Conservation (phyloP, 2,329 filamentous ascomycete genomes). For the Aspergillus hortae region DNA sequence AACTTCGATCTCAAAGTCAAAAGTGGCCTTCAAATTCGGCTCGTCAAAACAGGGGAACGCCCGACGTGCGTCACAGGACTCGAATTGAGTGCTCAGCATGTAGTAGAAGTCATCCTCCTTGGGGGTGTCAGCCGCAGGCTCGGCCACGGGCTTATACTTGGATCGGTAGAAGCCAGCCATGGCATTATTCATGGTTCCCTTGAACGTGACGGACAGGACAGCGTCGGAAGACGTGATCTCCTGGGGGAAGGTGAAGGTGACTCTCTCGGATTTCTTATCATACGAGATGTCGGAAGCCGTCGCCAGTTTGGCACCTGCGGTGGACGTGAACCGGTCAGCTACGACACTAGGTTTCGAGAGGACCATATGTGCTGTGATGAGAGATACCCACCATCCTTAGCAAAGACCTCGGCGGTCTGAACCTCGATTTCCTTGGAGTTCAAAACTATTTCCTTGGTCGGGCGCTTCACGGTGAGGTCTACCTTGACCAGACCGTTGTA, state of each 20-base stretch:
- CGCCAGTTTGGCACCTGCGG: constrained; percentile 24
- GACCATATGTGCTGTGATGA: not conserved
- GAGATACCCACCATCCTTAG: constrained; percentile 30
- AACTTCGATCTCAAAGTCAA: constrained; percentile 89
- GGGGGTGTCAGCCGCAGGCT: constrained; percentile 72
- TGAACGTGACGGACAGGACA: constrained; percentile 69
- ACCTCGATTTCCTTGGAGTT: constrained; percentile 85
- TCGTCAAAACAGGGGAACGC: constrained; percentile 99
- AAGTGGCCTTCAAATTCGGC: constrained; percentile 93
- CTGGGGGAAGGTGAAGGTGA: constrained; percentile 70
- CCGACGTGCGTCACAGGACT: constrained; percentile 88
- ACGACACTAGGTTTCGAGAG: not conserved
- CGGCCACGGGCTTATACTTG: constrained; percentile 79
- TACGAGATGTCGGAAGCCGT: constrained; percentile 69
- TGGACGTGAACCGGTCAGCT: not conserved
- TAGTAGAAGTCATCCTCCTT: constrained; percentile 62
- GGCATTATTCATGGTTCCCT: constrained; percentile 79
- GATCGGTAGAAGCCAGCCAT: constrained; percentile 94
- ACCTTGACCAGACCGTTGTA: constrained; percentile 87
- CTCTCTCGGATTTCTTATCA: constrained; percentile 79
- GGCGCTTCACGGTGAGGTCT: constrained; percentile 66
- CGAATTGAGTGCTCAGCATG: constrained; percentile 96
- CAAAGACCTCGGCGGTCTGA: constrained; percentile 49
- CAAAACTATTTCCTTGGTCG: constrained; percentile 73
- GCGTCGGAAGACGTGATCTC: constrained; percentile 66